Evolutionary conservation across 768 basidiomycete genomes (phyloP).

Genomic region (Omphalotus guepiniiformis): DNA sequence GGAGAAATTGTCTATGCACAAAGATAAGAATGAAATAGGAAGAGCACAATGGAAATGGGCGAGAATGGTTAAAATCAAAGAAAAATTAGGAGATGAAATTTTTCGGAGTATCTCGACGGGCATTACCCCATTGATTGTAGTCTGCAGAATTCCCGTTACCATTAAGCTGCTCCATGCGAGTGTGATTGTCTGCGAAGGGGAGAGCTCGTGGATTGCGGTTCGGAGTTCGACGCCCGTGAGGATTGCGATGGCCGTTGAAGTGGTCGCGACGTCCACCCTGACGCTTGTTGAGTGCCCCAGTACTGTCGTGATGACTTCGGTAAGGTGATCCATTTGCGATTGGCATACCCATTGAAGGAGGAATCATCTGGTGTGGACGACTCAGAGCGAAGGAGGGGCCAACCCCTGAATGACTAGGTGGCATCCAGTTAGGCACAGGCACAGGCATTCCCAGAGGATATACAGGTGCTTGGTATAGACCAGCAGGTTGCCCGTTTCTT

Average conservation of each 20-base stretch:
- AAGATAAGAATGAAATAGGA: not conserved
- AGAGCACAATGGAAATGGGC: not conserved
- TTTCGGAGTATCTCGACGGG: not conserved
- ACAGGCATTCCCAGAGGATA: too few species aligned
- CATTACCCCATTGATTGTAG: constrained; percentile 2
- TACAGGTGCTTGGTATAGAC: too few species aligned
- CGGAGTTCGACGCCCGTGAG: constrained; percentile 1
- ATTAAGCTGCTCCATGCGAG: not conserved
- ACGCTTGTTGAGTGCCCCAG: constrained; percentile 3
- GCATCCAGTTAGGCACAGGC: too few species aligned
- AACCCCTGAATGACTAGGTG: too few species aligned
- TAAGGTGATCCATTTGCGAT: too few species aligned
- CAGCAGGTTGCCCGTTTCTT: too few species aligned
- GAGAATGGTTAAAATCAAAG: not conserved
- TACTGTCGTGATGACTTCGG: too few species aligned
- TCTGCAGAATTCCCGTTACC: not conserved
- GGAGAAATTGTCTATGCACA: too few species aligned
- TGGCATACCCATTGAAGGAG: not conserved
- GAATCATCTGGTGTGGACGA: not conserved
- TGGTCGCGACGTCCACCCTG: constrained; percentile 2
- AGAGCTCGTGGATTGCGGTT: not conserved
- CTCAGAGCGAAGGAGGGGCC: too few species aligned
- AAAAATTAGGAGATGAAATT: not conserved
- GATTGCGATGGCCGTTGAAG: not conserved
- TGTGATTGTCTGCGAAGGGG: not conserved